Evolutionary conservation across 306 rosid species (phyloP).

Genomic region (Quercus bicolor): DNA sequence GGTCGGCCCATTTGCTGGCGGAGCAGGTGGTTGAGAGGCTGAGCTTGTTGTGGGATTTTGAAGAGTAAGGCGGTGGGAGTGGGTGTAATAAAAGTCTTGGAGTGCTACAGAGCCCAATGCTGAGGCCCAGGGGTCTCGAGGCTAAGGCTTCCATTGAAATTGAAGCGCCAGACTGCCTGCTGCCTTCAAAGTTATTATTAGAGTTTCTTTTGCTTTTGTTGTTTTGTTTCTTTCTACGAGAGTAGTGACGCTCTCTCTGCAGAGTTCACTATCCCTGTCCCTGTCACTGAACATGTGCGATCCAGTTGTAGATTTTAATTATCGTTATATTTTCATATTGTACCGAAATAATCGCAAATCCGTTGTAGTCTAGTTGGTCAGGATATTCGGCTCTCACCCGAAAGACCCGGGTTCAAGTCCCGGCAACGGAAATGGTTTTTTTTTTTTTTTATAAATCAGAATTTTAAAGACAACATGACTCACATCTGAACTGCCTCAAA

Average conservation of each 20-base stretch:
- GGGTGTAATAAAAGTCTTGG: constrained; percentile 11
- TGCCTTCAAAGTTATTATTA: background rate
- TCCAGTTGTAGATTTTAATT: background rate
- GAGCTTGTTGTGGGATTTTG: constrained; percentile 26
- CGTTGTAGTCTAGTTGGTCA: constrained; percentile 56
- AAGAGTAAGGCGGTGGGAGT: constrained; percentile 1
- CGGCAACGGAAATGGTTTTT: constrained; percentile 30
- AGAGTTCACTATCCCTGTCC: background rate
- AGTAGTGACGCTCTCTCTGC: background rate
- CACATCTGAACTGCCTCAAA: too few relatives aligned
- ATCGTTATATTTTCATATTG: too few relatives aligned
- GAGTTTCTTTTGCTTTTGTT: background rate
- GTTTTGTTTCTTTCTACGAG: too few relatives aligned
- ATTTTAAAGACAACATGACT: too few relatives aligned
- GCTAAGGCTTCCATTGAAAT: constrained; percentile 52
- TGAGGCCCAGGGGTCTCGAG: constrained; percentile 35
- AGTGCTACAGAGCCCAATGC: constrained; percentile 27
- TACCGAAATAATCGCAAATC: background rate
- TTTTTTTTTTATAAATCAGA: too few relatives aligned
- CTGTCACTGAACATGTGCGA: too few relatives aligned
- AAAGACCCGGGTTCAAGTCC: constrained; percentile 54
- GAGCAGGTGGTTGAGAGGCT: constrained; percentile 31
- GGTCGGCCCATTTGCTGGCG: constrained; percentile 96
- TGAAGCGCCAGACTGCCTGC: background rate
- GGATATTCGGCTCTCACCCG: constrained; percentile 50